A percentile compares a stretch with the other conserved stretches of the same genome.
Conservation (phyloP, 192 early-diverging fungal species). For the Coemansia sp. region DNA sequence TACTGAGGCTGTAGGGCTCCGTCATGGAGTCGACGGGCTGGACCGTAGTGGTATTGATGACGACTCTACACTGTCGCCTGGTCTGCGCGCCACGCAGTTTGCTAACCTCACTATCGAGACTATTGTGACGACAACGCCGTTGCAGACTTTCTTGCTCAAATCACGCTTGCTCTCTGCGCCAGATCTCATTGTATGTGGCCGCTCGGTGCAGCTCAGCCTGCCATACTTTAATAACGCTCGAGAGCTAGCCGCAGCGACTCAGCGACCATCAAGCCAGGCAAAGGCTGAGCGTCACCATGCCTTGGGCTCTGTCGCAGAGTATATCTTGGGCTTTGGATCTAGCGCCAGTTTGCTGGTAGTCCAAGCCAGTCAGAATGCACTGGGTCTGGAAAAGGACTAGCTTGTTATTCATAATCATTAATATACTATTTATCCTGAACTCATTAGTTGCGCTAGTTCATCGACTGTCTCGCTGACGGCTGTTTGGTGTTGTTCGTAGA, state of each 20-base stretch:
- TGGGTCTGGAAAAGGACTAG: conserved; percentile 9
- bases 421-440: not conserved
- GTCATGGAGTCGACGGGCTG: conserved; percentile 3
- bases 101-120: conserved; percentile 44
- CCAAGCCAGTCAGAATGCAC: conserved; percentile 31
- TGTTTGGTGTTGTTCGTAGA: conserved; percentile 40
- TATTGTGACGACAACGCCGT: conserved; percentile 39
- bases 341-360: conserved; percentile 56
- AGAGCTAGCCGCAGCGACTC: conserved; percentile 18
- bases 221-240: conserved; percentile 34
- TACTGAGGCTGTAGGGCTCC: conserved; percentile 4
- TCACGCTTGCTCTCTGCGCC: conserved; percentile 22
- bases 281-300: conserved; percentile 35
- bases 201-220: conserved; percentile 27
- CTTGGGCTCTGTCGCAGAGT: conserved; percentile 48
- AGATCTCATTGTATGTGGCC: conserved; percentile 47
- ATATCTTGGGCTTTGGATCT: conserved; percentile 47
- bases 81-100: conserved; percentile 30
- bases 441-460: conserved; percentile 51
- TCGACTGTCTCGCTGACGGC: conserved; percentile 33
- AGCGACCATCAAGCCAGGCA: conserved; percentile 23
- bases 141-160: conserved; percentile 42
- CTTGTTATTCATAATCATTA: not conserved
- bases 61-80: conserved; percentile 13
- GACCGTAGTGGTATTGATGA: not conserved